Evolutionary conservation across 768 basidiomycete species (phyloP).

Genomic region (Pulveroboletus sp.): DNA sequence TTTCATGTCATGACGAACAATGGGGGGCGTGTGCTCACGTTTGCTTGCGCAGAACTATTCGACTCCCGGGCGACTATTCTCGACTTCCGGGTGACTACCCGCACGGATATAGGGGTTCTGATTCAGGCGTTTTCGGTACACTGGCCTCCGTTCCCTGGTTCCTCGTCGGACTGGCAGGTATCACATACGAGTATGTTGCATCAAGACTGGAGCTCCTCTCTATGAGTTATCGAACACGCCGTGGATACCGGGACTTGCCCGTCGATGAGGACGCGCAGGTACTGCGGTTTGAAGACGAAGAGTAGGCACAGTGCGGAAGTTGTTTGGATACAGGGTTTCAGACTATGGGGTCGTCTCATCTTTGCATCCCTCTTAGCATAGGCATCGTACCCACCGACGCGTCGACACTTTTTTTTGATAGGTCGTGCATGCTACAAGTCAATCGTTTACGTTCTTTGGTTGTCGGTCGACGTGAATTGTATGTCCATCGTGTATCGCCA

Average conservation of each 20-base stretch:
- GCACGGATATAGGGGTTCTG: slow-evolving; percentile 19
- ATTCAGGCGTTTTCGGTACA: slow-evolving; percentile 58
- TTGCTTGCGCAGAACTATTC: slow-evolving; percentile 55
- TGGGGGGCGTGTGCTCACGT: slow-evolving; percentile 2
- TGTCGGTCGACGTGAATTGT: too few species aligned
- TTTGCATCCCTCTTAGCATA: background rate
- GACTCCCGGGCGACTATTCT: slow-evolving; percentile 57
- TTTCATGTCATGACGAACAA: slow-evolving; percentile 12
- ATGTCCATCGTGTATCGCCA: too few species aligned
- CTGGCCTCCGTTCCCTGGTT: slow-evolving; percentile 90
- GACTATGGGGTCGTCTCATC: background rate
- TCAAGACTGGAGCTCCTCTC: slow-evolving; percentile 41
- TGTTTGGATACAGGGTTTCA: background rate
- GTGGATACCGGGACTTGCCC: slow-evolving; percentile 73
- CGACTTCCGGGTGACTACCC: slow-evolving; percentile 18
- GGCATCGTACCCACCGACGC: slow-evolving; percentile 1
- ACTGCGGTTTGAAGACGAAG: slow-evolving; percentile 80
- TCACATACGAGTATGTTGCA: slow-evolving; percentile 64
- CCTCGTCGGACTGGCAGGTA: slow-evolving; percentile 70
- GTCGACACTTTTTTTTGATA: background rate
- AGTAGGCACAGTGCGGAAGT: slow-evolving; percentile 18
- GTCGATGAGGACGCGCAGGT: slow-evolving; percentile 89
- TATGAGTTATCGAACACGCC: slow-evolving; percentile 42
- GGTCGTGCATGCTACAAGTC: too few species aligned
- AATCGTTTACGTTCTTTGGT: too few species aligned